Evolutionary conservation across 768 basidiomycete genomes (phyloP), one percentile per base, ranked within the genome.

Genomic region (Pisolithus tinctorius): DNA sequence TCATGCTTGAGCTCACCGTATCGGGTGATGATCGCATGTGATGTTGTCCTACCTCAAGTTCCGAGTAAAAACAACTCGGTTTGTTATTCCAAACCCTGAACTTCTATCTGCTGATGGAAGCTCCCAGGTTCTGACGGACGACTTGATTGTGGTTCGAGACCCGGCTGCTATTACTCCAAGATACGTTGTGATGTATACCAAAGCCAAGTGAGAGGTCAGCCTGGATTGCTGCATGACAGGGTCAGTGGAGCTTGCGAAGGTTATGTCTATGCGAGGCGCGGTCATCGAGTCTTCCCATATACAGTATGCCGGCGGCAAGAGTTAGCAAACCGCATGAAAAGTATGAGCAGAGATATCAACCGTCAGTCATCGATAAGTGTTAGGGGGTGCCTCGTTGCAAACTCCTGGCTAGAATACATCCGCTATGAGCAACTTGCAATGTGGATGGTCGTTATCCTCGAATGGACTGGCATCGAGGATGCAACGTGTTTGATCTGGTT

Each of bases 1-100:
- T 84, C 83, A 38, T 84, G 82, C 61, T 75, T 79, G 41, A 74
- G 75, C 41, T 83, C 83, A 4, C 84, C 83, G 6, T 85, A 80
- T 68, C 77, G 84, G 8, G 79, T 83, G 26, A 77, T 78, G 72
- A 72, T 85, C 56, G 80, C 77, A 14, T 83, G 82, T 55, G 79
- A 82, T 61, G 74, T 73, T 5, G 61, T 71, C 30, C 71, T 82
- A 25, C 53, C 74, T 69, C 55, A 64, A 43, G 46, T 57, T 38
- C 48, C 47, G 8, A 53, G 55, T 46, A 60, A 59, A 51, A 64
- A 57, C 53, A 53, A 57, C 37, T 63, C 65, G 55, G 62, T 62
- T 51, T 52, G 60, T 60, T 52, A 48, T 58, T 48, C 51, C 52
- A 55, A 45, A 59, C 51, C 25, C 48, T 38, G 51, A 48, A 49